Percentiles rank a stretch among this genome's conserved stretches.
phyloP scores from a whole-genome alignment of 2,329 filamentous ascomycete genomes.

The Epichloe bromicola region DNA sequence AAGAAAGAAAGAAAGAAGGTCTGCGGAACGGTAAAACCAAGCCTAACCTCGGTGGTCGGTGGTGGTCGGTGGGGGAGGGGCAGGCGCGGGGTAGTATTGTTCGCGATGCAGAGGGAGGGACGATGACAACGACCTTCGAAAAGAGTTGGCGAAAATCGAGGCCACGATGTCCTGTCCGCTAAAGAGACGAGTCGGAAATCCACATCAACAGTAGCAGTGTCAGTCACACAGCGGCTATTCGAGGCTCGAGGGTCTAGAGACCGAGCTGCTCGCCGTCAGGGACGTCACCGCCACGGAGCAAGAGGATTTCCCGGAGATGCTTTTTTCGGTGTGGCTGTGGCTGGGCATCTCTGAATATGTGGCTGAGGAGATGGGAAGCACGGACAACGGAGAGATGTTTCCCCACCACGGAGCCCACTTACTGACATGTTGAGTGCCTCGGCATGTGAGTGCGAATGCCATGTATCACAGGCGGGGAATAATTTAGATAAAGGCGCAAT shows the following conservation, averaged over 20 bases:
- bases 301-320: slow-evolving; percentile 22
- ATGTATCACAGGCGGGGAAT: too few species aligned
- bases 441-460: neutral
- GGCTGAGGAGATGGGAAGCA: neutral
- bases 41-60: slow-evolving; percentile 3
- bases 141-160: too few species aligned
- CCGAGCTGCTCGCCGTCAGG: neutral
- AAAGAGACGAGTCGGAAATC: too few species aligned
- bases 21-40: neutral
- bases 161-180: too few species aligned
- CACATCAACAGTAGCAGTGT: too few species aligned
- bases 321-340: neutral
- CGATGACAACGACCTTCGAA: too few species aligned
- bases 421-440: slow-evolving; percentile 1
- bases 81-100: slow-evolving; percentile 1
- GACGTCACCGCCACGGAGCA: slow-evolving; percentile 6
- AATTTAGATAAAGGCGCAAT: too few species aligned
- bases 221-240: neutral
- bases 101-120: neutral
- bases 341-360: neutral
- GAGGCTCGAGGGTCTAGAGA: neutral
- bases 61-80: too few species aligned
- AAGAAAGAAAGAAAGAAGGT: neutral
- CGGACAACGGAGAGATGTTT: neutral
- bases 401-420: too few species aligned